Conservation (phyloP, 208 protist genomes). For the Herpetomonas muscarum region DNA sequence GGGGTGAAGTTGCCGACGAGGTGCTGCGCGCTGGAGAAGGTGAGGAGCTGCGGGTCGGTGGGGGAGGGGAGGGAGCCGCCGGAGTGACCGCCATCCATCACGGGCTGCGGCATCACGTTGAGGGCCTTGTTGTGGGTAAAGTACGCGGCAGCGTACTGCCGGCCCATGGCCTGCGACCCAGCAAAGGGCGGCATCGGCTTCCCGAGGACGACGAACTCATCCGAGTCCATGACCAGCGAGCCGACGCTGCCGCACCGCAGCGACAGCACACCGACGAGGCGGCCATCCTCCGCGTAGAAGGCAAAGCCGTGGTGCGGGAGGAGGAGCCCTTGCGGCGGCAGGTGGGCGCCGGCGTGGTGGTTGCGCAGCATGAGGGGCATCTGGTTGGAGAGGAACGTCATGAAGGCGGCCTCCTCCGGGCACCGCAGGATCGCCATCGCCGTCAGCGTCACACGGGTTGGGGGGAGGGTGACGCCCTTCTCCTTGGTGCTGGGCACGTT, state of each 20-base stretch:
- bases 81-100: no score
- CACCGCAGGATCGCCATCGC: slow-evolving; percentile 23
- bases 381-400: slow-evolving; percentile 64
- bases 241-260: slow-evolving; percentile 37
- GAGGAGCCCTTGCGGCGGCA: slow-evolving; percentile 7
- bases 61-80: not conserved
- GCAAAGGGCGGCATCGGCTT: slow-evolving; percentile 12
- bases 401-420: slow-evolving; percentile 23
- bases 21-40: slow-evolving; percentile 27
- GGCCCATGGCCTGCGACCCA: slow-evolving; percentile 7
- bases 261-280: slow-evolving; percentile 40
- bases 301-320: slow-evolving; percentile 72
- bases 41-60: slow-evolving; percentile 17
- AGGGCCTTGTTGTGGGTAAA: not conserved
- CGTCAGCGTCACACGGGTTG: slow-evolving; percentile 19
- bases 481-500: slow-evolving; percentile 56
- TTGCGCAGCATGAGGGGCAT: slow-evolving; percentile 57
- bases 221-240: slow-evolving; percentile 7
- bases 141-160: slow-evolving; percentile 7
- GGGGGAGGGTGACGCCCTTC: slow-evolving; percentile 49
- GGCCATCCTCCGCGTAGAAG: slow-evolving; percentile 45
- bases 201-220: slow-evolving; percentile 29
- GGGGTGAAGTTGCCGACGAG: slow-evolving; percentile 30
- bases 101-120: not conserved
- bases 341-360: slow-evolving; percentile 26